phyloP scores from a whole-genome alignment of 164 flowering plant species.

The Santalum album region DNA sequence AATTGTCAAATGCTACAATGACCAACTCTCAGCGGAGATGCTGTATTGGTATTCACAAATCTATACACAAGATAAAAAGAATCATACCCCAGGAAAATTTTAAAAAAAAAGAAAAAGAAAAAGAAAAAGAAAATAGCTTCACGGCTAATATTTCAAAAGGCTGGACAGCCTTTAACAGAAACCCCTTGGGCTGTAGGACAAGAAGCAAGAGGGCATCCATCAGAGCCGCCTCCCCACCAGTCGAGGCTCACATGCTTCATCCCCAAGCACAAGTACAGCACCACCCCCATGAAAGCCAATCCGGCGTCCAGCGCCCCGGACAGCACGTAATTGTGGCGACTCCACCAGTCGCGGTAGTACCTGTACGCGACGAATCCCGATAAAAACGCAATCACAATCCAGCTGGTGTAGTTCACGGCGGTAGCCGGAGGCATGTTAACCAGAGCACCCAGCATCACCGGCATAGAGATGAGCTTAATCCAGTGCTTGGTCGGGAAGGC shows the following conservation, averaged over 20 bases:
- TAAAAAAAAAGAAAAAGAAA: too few relatives aligned
- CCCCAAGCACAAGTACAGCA: constrained; percentile 19
- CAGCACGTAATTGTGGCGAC: constrained; percentile 27
- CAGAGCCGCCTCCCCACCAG: constrained; percentile 34
- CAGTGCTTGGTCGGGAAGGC: constrained; percentile 24
- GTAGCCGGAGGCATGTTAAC: constrained; percentile 28
- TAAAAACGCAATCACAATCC: constrained; percentile 26
- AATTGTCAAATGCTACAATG: too few relatives aligned
- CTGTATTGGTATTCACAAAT: too few relatives aligned
- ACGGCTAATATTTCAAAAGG: too few relatives aligned
- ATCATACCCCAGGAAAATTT: too few relatives aligned
- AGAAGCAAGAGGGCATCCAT: constrained; percentile 29
- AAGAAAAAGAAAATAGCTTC: too few relatives aligned
- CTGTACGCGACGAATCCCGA: constrained; percentile 22
- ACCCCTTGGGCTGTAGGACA: constrained; percentile 28
- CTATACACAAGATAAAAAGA: too few relatives aligned
- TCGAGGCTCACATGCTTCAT: constrained; percentile 11
- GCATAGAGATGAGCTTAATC: constrained; percentile 30
- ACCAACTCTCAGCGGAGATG: too few relatives aligned
- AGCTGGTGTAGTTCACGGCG: constrained; percentile 24
- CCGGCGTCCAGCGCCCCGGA: constrained; percentile 39
- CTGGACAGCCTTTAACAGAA: constrained; percentile 23
- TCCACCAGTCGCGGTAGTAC: constrained; percentile 27
- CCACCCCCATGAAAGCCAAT: constrained; percentile 28
- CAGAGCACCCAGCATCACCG: constrained; percentile 27